Evolutionary conservation across 805 yeast species (phyloP), one percentile per base, ranked within the genome.

Genomic region (Candida germanica): DNA sequence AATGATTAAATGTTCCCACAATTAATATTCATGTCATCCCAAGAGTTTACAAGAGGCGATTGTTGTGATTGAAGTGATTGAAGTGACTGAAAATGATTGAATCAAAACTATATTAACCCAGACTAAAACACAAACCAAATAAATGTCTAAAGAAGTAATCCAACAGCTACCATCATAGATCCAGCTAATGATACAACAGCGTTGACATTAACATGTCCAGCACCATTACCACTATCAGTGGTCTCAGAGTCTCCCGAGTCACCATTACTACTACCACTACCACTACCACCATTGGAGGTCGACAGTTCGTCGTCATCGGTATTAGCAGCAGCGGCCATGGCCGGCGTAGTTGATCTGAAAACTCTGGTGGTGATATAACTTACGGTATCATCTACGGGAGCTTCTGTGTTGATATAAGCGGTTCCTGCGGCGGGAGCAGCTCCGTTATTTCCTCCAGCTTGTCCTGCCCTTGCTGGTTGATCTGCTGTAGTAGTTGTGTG

Each of bases 301-400:
- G n/a, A n/a, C n/a, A n/a, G n/a, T n/a, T n/a, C n/a, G n/a, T n/a
- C n/a, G n/a, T n/a, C n/a, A n/a, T n/a, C n/a, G n/a, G n/a, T n/a
- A n/a, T n/a, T n/a, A n/a, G n/a, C 27, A 3, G 26, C 39, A 6
- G 42, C 14, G 8, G 27, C 31, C 13, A 37, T 28, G 12, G 36
- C 26, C 7, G 52, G 29, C 5, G 44, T 22, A 2, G 47, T 36
- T 3, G 63, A 44, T n/a, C 58, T 58, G 17, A 34, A 31, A 4
- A 52, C 49, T 40, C 64, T 53, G 9, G 66, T 52, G 21, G 71
- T 64, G 27, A 66, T 47, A 38, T 60, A 59, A 21, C 53, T 44
- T 6, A 43, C 41, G 35, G 58, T 28, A 15, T 51, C 51, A 11
- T 43, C 47, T 9, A 47, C 48, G 21, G 52, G 35, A 14, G 38